These are phyloP conservation scores for Scutellaria barbata DNA, from an alignment of 257 asterid genomes.

Conservation along the genomic window DNA sequence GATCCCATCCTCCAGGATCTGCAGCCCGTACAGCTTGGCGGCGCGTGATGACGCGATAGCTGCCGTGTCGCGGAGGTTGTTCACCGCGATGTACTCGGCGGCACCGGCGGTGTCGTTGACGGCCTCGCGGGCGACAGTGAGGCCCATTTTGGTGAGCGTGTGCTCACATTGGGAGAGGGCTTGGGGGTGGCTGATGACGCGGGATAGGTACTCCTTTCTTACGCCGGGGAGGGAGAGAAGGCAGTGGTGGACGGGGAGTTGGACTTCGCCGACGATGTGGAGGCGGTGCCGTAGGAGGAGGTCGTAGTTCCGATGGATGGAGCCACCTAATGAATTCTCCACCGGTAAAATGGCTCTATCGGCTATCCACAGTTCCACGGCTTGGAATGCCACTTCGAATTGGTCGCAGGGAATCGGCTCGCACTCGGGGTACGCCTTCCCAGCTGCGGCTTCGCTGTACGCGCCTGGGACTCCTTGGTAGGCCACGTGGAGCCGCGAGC, in stretches of 20 bases:
- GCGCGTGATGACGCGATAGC: slow-evolving; percentile 92
- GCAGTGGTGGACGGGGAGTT: slow-evolving; percentile 90
- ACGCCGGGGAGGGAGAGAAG: slow-evolving; percentile 83
- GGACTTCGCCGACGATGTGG: slow-evolving; percentile 96
- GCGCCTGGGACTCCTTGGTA: slow-evolving; percentile 96
- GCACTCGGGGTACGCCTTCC: slow-evolving; percentile 78
- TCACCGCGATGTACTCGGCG: slow-evolving; percentile 71
- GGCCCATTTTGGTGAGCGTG: slow-evolving; percentile 68
- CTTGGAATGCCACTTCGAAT: slow-evolving; percentile 86
- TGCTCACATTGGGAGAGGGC: slow-evolving; percentile 88
- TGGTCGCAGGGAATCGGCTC: slow-evolving; percentile 94
- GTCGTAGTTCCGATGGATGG: slow-evolving; percentile 91
- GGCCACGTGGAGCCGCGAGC: slow-evolving; percentile 76
- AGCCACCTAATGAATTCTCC: slow-evolving; percentile 91
- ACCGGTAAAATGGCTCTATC: slow-evolving; percentile 90
- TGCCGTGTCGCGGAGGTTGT: slow-evolving; percentile 73
- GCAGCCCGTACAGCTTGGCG: slow-evolving; percentile 75
- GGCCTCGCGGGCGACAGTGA: slow-evolving; percentile 70
- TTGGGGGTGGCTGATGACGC: slow-evolving; percentile 91
- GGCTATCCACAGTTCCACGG: slow-evolving; percentile 91
- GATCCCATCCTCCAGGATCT: slow-evolving; percentile 68
- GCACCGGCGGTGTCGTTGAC: slow-evolving; percentile 92
- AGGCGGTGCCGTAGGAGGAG: slow-evolving; percentile 96
- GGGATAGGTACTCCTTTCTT: slow-evolving; percentile 54
- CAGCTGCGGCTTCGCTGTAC: slow-evolving; percentile 90